Evolutionary conservation across 306 rosid species (phyloP).

Genomic region (Rosa multiflora): DNA sequence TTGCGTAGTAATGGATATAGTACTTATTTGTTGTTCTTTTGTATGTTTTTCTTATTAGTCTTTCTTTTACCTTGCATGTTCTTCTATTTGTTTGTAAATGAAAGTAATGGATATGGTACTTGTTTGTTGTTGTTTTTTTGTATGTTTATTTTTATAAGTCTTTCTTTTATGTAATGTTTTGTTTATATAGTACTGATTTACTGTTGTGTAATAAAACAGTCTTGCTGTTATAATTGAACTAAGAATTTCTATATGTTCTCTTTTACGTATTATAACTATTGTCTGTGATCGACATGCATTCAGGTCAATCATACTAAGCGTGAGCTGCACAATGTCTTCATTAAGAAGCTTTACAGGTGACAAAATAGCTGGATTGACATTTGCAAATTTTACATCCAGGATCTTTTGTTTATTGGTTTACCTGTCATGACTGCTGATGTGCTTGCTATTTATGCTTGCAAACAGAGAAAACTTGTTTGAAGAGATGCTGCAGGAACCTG

Average conservation of each 20-base stretch:
- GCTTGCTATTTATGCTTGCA: conserved; percentile 24
- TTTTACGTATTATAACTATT: not conserved
- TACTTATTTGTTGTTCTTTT: not conserved
- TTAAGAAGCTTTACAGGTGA: conserved; percentile 90
- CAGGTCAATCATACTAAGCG: conserved; percentile 95
- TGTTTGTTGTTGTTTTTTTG: not conserved
- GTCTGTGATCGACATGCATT: conserved; percentile 19
- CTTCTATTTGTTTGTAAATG: not conserved
- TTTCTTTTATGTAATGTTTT: not conserved
- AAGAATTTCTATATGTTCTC: not conserved
- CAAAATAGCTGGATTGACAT: not conserved
- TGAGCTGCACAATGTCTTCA: conserved; percentile 93
- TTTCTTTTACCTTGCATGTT: not conserved
- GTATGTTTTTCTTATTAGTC: not conserved
- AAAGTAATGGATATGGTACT: not conserved
- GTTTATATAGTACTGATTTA: not conserved
- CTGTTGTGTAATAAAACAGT: not conserved
- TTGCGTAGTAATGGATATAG: not conserved
- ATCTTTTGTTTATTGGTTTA: not conserved
- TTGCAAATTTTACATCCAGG: not conserved
- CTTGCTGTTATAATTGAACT: conserved; percentile 5
- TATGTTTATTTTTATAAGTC: not conserved
- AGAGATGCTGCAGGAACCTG: conserved; percentile 98
- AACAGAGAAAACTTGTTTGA: conserved; percentile 87
- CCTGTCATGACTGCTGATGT: conserved; percentile 26